These are phyloP conservation scores for Plasmodium cynomolgi DNA, from an alignment of 169 alveolate genomes.

Conservation along the genomic window DNA sequence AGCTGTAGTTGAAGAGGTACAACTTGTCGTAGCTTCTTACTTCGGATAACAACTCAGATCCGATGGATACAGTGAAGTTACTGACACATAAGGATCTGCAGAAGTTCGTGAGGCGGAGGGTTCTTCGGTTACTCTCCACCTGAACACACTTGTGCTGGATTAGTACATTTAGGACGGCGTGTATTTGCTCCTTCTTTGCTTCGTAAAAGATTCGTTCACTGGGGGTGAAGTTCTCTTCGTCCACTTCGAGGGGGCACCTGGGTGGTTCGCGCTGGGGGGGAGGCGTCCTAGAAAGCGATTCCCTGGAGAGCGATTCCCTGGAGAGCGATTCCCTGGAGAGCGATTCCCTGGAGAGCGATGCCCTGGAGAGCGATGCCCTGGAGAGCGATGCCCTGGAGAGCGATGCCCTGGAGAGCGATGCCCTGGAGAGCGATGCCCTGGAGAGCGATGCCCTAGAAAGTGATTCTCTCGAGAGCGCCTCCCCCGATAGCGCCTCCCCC, in stretches of 20 bases:
- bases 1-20: conserved; percentile 19
- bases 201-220: conserved; percentile 31
- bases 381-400: too few relatives aligned
- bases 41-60: conserved; percentile 34
- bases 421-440: too few relatives aligned
- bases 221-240: conserved; percentile 11
- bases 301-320: too few relatives aligned
- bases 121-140: conserved; percentile 1
- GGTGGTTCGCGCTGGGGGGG: not conserved
- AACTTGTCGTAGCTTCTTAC: conserved; percentile 20
- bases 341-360: too few relatives aligned
- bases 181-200: conserved; percentile 15
- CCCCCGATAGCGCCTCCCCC: too few relatives aligned
- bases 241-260: not conserved
- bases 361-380: too few relatives aligned
- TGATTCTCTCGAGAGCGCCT: too few relatives aligned
- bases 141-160: conserved; percentile 38
- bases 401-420: too few relatives aligned
- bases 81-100: conserved; percentile 49
- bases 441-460: too few relatives aligned
- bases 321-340: too few relatives aligned
- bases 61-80: conserved; percentile 34
- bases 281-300: too few relatives aligned
- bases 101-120: conserved; percentile 22
- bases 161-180: not conserved